Evolutionary conservation across 345 rosid species (phyloP).

Genomic region (Lepidium sativum): DNA sequence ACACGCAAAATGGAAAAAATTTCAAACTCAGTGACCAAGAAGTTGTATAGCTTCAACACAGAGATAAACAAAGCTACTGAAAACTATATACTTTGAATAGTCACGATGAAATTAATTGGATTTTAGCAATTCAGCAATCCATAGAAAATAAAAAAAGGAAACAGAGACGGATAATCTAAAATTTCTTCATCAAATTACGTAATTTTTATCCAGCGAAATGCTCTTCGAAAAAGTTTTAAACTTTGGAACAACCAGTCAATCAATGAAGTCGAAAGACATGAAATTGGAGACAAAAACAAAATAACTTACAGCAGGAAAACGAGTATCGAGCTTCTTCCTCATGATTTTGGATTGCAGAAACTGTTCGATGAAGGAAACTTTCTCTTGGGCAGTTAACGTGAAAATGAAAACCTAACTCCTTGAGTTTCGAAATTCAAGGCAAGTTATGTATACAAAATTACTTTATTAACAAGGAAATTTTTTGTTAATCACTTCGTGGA

Average conservation of each 20-base stretch:
- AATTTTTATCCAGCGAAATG: no score
- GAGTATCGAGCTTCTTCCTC: no score
- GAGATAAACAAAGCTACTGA: neutral
- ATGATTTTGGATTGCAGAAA: no score
- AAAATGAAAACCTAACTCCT: no score
- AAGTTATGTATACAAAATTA: no score
- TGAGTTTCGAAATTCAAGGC: no score
- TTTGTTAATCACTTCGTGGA: neutral
- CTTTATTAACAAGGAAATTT: neutral
- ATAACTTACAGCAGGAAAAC: neutral
- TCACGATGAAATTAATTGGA: neutral
- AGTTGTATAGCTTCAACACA: neutral
- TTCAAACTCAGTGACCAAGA: neutral
- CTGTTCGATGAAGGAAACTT: no score
- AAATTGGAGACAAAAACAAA: neutral
- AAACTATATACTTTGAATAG: neutral
- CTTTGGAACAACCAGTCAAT: neutral
- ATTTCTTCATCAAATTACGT: neutral
- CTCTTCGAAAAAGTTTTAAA: neutral
- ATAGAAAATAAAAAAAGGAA: neutral
- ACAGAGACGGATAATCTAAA: neutral
- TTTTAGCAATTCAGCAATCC: neutral
- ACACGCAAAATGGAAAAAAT: neutral
- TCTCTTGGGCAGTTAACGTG: no score
- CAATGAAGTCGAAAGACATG: neutral